Percentiles rank a stretch among this genome's conserved stretches.
Evolutionary conservation across 1,139 yeast species (phyloP).

Genomic region (Lodderomyces parapsilosis): DNA sequence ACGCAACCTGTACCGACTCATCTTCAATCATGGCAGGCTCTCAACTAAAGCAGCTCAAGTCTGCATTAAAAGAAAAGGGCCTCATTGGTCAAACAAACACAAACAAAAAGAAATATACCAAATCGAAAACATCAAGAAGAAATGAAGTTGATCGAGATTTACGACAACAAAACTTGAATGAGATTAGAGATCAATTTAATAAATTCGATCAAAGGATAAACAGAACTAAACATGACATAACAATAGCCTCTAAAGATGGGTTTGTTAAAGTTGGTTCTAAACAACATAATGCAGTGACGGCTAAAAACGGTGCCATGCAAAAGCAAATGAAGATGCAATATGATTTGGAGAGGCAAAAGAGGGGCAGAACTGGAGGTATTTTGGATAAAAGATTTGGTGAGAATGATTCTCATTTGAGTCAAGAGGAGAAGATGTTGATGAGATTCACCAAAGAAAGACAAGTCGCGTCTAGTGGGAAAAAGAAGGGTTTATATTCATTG

Average conservation of each 20-base stretch:
- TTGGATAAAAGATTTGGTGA: constrained; percentile 94
- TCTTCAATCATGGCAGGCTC: constrained; percentile 72
- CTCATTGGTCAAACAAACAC: constrained; percentile 77
- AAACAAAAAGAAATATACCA: constrained; percentile 42
- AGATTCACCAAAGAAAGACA: constrained; percentile 90
- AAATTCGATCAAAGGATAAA: constrained; percentile 82
- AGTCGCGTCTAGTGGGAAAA: constrained; percentile 33
- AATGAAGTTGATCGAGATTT: constrained; percentile 71
- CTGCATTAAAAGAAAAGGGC: constrained; percentile 73
- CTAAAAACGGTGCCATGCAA: constrained; percentile 73
- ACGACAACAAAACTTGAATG: constrained; percentile 50
- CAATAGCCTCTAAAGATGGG: constrained; percentile 52
- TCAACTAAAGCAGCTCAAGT: constrained; percentile 80
- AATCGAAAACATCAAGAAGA: constrained; percentile 36
- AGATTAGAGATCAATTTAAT: constrained; percentile 79
- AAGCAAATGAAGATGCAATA: constrained; percentile 68
- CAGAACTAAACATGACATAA: constrained; percentile 65
- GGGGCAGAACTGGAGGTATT: constrained; percentile 76
- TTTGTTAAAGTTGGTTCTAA: constrained; percentile 58
- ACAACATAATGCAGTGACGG: constrained; percentile 38
- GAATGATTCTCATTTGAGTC: constrained; percentile 62
- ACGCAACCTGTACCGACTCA: background rate
- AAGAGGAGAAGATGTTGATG: constrained; percentile 93
- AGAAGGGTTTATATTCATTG: constrained; percentile 61
- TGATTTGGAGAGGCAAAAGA: constrained; percentile 57